These are phyloP conservation scores for Arbutus unedo DNA, from an alignment of 148 eudicot species.

Conservation along the genomic window DNA sequence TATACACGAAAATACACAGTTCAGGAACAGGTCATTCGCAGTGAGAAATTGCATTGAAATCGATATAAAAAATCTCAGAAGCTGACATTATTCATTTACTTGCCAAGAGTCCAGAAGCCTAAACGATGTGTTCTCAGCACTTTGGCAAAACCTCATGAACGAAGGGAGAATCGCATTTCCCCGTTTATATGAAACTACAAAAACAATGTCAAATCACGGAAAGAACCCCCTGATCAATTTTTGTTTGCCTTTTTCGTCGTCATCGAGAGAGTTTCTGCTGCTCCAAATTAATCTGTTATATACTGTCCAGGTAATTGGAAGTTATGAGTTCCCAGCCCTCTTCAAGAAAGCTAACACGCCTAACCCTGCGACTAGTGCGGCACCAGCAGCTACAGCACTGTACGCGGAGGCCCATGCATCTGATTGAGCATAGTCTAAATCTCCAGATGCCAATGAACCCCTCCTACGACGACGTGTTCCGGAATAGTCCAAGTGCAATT, in stretches of 20 bases:
- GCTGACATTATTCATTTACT: not conserved
- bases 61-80: not conserved
- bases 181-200: conserved; percentile 7
- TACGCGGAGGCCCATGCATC: conserved; percentile 89
- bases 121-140: not conserved
- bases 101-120: not conserved
- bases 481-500: conserved; percentile 61
- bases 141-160: too few relatives aligned
- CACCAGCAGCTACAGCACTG: conserved; percentile 90
- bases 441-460: conserved; percentile 42
- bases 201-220: not conserved
- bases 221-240: not conserved
- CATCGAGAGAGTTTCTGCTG: not conserved
- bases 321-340: conserved; percentile 34
- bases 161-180: not conserved
- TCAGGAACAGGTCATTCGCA: not conserved
- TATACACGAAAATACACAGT: not conserved
- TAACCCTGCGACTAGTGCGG: conserved; percentile 83
- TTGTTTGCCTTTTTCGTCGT: not conserved
- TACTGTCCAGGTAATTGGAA: too few relatives aligned
- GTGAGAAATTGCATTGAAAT: not conserved
- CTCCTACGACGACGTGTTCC: conserved; percentile 42
- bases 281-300: not conserved
- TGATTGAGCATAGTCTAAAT: conserved; percentile 56
- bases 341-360: conserved; percentile 75